Conservation (phyloP, 2,329 filamentous ascomycete species). For the Microthyrium microscopicum region DNA sequence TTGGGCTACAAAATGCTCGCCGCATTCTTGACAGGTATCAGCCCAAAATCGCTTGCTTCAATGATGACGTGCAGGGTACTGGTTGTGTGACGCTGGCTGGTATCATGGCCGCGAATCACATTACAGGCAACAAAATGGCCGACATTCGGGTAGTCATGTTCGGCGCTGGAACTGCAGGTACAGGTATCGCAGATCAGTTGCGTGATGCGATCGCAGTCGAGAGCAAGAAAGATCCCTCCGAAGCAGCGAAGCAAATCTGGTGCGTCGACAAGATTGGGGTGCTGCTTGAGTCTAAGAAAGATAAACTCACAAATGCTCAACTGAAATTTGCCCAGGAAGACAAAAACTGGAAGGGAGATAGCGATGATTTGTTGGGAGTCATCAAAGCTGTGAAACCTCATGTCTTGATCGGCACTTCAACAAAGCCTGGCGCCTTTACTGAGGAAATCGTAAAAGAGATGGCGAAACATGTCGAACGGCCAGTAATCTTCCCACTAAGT, state of each 20-base stretch:
- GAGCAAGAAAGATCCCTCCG: slow-evolving; percentile 47
- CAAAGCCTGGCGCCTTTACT: slow-evolving; percentile 59
- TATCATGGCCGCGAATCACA: slow-evolving; percentile 58
- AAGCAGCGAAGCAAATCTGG: slow-evolving; percentile 69
- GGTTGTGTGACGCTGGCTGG: slow-evolving; percentile 76
- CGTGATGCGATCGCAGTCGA: slow-evolving; percentile 61
- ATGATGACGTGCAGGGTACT: slow-evolving; percentile 81
- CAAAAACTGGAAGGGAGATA: slow-evolving; percentile 42
- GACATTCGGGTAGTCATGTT: slow-evolving; percentile 62
- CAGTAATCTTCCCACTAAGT: slow-evolving; percentile 77
- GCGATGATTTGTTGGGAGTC: slow-evolving; percentile 45
- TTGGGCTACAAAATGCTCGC: slow-evolving; percentile 60
- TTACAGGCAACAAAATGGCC: slow-evolving; percentile 46
- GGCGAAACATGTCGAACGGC: slow-evolving; percentile 53
- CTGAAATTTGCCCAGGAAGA: slow-evolving; percentile 47
- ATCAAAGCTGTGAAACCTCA: slow-evolving; percentile 60
- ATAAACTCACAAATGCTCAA: slow-evolving; percentile 51
- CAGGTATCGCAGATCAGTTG: slow-evolving; percentile 74
- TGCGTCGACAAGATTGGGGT: slow-evolving; percentile 72
- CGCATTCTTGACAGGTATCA: slow-evolving; percentile 63
- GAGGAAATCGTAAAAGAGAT: slow-evolving; percentile 59
- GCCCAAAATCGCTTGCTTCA: slow-evolving; percentile 64
- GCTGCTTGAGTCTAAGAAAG: slow-evolving; percentile 44
- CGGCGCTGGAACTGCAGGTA: slow-evolving; percentile 66
- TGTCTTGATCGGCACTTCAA: slow-evolving; percentile 71